Evolutionary conservation across 1,284 basidiomycete species (phyloP).

Genomic region (Ustanciosporium gigantosporum): DNA sequence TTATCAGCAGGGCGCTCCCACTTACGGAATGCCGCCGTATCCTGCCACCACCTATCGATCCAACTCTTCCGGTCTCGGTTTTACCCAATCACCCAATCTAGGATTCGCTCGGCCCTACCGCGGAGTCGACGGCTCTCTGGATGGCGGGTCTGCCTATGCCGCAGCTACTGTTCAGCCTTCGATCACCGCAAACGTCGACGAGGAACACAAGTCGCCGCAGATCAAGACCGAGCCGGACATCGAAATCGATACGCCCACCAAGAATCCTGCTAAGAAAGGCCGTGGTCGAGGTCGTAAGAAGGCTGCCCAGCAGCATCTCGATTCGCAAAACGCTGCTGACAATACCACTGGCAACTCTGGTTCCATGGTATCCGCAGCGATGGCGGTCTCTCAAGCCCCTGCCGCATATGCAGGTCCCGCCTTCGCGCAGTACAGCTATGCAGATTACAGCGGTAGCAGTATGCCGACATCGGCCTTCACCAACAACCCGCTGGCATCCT

Average conservation of each 20-base stretch:
- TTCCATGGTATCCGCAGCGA: conserved; percentile 17
- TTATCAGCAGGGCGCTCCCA: conserved; percentile 43
- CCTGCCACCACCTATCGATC: conserved; percentile 30
- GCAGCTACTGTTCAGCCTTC: conserved; percentile 27
- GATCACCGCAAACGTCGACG: conserved; percentile 13
- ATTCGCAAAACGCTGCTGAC: neutral
- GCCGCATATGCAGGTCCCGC: conserved; percentile 13
- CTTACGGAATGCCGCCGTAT: conserved; percentile 41
- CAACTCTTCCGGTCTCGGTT: conserved; percentile 29
- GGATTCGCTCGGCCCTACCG: conserved; percentile 38
- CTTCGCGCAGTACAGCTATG: conserved; percentile 28
- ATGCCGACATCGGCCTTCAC: conserved; percentile 29
- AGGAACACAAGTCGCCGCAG: conserved; percentile 11
- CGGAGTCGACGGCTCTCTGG: conserved; percentile 19
- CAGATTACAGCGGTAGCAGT: conserved; percentile 28
- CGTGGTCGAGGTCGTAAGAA: conserved; percentile 32
- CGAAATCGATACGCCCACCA: conserved; percentile 2
- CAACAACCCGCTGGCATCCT: conserved; percentile 26
- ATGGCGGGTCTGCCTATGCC: conserved; percentile 20
- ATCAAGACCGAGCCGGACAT: conserved; percentile 25
- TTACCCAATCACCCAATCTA: conserved; percentile 40
- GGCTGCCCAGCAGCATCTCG: conserved; percentile 14
- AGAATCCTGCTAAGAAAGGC: conserved; percentile 16
- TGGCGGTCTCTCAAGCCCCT: conserved; percentile 15
- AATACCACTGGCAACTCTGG: conserved; percentile 3